Percentiles rank a stretch among this genome's conserved stretches.
Evolutionary conservation across 2,329 filamentous ascomycete genomes (phyloP).

Genomic region (Neonectria magnoliae): DNA sequence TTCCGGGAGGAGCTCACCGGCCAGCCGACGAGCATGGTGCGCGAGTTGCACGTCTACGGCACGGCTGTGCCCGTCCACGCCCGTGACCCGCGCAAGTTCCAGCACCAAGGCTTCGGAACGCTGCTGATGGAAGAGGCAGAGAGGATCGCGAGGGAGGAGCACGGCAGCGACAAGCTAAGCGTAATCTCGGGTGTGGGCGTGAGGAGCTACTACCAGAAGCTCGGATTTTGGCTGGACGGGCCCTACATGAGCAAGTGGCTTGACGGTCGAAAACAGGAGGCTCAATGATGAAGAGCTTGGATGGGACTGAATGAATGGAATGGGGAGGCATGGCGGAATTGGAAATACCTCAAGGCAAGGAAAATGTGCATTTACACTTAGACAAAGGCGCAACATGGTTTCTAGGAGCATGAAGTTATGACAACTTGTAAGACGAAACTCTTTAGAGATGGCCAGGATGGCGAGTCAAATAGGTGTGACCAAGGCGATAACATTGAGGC

Average conservation of each 20-base stretch:
- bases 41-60: constrained; percentile 96
- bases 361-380: constrained; percentile 29
- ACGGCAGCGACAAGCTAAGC: constrained; percentile 92
- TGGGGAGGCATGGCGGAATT: constrained; percentile 7
- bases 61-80: constrained; percentile 98
- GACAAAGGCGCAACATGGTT: constrained; percentile 33
- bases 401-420: constrained; percentile 26
- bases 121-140: constrained; percentile 98
- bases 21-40: constrained; percentile 90
- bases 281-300: constrained; percentile 26
- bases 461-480: background rate
- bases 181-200: constrained; percentile 99
- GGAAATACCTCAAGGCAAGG: constrained; percentile 32
- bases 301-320: constrained; percentile 1
- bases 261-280: constrained; percentile 54
- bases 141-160: constrained; percentile 92
- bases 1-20: constrained; percentile 87
- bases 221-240: constrained; percentile 94
- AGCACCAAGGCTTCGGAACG: constrained; percentile 97
- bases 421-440: constrained; percentile 9
- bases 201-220: constrained; percentile 90
- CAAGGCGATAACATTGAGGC: constrained; percentile 23
- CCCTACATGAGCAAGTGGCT: constrained; percentile 81
- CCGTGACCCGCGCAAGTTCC: constrained; percentile 94
- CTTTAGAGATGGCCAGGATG: background rate